Evolutionary conservation across 768 basidiomycete genomes (phyloP).

Genomic region (Suillus weaverae): DNA sequence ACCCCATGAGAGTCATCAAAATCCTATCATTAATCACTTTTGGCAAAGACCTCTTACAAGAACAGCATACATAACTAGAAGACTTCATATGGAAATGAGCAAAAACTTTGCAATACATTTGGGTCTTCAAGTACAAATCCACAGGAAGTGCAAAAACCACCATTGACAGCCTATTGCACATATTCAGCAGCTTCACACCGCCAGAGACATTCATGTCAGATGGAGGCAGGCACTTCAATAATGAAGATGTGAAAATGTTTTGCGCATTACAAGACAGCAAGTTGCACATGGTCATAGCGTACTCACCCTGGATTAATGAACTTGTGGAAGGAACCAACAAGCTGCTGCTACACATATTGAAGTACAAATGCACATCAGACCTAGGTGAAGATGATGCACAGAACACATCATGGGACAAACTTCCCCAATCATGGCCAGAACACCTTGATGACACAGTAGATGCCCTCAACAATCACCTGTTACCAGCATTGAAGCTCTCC

Average conservation of each 20-base stretch:
- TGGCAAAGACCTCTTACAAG: too few relatives aligned
- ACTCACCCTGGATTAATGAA: slow-evolving; percentile 38
- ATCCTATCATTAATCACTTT: too few relatives aligned
- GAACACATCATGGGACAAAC: slow-evolving; percentile 14
- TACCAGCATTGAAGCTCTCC: slow-evolving; percentile 12
- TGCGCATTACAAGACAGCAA: slow-evolving; percentile 26
- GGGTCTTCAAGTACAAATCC: slow-evolving; percentile 30
- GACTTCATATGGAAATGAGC: too few relatives aligned
- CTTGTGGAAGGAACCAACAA: slow-evolving; percentile 31
- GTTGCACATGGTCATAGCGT: slow-evolving; percentile 27
- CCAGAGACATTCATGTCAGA: slow-evolving; percentile 40
- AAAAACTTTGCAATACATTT: slow-evolving; percentile 22
- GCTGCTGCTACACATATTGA: slow-evolving; percentile 27
- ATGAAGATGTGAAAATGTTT: slow-evolving; percentile 25
- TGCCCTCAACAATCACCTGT: slow-evolving; percentile 19
- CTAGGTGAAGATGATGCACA: slow-evolving; percentile 27
- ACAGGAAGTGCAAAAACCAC: slow-evolving; percentile 30
- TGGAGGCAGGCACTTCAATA: slow-evolving; percentile 16
- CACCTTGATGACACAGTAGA: slow-evolving; percentile 26
- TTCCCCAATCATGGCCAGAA: slow-evolving; percentile 33
- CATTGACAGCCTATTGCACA: slow-evolving; percentile 14
- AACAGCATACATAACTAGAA: too few relatives aligned
- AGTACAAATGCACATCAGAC: slow-evolving; percentile 34
- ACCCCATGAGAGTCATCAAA: too few relatives aligned
- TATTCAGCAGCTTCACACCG: slow-evolving; percentile 23